Percentiles rank a stretch among this genome's conserved stretches.
These are phyloP conservation scores for Plantago coronopus DNA, from an alignment of 305 asterid species.

Conservation along the genomic window DNA sequence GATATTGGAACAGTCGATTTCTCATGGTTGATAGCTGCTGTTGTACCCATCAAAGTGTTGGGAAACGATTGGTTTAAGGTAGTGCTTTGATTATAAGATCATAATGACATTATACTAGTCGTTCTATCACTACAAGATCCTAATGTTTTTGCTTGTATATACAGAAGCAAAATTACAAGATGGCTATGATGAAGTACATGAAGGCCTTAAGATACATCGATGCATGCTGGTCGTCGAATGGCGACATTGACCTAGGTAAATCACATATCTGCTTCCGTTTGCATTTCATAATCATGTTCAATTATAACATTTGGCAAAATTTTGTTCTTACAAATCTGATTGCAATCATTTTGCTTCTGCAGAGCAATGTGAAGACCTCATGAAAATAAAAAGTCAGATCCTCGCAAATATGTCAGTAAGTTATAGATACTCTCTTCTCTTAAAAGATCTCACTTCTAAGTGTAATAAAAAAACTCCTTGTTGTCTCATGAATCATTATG, in stretches of 20 bases:
- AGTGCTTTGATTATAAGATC: neutral
- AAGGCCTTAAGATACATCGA: constrained; percentile 87
- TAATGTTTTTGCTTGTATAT: constrained; percentile 11
- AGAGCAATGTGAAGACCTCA: constrained; percentile 50
- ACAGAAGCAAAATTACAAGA: constrained; percentile 82
- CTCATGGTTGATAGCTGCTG: constrained; percentile 58
- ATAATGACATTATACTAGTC: neutral
- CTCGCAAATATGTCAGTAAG: constrained; percentile 85
- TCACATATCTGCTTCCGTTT: constrained; percentile 5
- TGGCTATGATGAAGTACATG: constrained; percentile 85
- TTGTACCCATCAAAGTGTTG: constrained; percentile 53
- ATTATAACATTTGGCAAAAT: neutral
- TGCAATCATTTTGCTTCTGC: constrained; percentile 21
- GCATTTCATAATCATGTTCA: neutral
- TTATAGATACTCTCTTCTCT: constrained; percentile 19
- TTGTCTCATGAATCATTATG: neutral
- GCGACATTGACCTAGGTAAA: constrained; percentile 65
- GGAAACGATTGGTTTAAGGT: constrained; percentile 90
- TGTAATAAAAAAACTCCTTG: neutral
- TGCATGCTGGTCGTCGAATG: constrained; percentile 83
- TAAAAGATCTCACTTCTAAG: neutral
- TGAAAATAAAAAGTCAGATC: constrained; percentile 70
- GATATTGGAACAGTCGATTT: constrained; percentile 43
- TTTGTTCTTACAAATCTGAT: constrained; percentile 8
- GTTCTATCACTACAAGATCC: neutral